Base-by-base conservation (phyloP, 371 early-diverging fungal genomes). In the Mucor ambiguus region DNA sequence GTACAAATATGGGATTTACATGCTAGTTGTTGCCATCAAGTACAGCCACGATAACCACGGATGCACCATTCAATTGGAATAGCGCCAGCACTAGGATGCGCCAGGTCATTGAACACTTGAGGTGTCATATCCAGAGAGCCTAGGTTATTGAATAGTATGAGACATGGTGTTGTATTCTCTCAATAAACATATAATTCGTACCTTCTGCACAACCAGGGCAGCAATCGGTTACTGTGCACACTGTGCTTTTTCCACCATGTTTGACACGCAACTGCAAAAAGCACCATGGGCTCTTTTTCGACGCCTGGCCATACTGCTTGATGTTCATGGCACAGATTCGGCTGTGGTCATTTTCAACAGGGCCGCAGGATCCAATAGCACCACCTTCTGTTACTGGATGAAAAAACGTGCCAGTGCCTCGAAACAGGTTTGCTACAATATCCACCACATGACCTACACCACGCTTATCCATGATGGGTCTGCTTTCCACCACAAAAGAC, bases 51-150 rank as follows among this genome's bases (percentile, higher is more conserved):
- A 49, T 69, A 66, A 26, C 75, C 76, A 30, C 75, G 20, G 20
- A 73, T 68, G 65, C 74, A 77, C 88, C 90, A 90, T 46, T 78
- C 68, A 69, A 89, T 87, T 10, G 73, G 57, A 41, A 89, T 78
- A 18, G 81, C 81, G 30, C 90, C 90, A 20, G 69, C 62, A 4
- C 63, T 67, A 22, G 72, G 72, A 22, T 77, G 69, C 55, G 77
- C 88, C 46, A 89, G 67, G 63, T 83, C 43, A 56, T 81, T 49
- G 66, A 89, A 90, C 32, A 86, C 88, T 18, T 82, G 64, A 18
- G 87, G 86, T 46, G 84, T 84, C n/a, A 89, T 77, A 72, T 90
- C 90, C 20, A 70, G 44, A 28, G 65, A 64, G 11, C 65, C 65
- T 64, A 57, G 28, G 2, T 52, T 26, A 3, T 24, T 30, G 87